Evolutionary conservation across 2,329 filamentous ascomycete species (phyloP), one percentile per base, ranked within the genome.

Genomic region (Rachicladosporium sp.): DNA sequence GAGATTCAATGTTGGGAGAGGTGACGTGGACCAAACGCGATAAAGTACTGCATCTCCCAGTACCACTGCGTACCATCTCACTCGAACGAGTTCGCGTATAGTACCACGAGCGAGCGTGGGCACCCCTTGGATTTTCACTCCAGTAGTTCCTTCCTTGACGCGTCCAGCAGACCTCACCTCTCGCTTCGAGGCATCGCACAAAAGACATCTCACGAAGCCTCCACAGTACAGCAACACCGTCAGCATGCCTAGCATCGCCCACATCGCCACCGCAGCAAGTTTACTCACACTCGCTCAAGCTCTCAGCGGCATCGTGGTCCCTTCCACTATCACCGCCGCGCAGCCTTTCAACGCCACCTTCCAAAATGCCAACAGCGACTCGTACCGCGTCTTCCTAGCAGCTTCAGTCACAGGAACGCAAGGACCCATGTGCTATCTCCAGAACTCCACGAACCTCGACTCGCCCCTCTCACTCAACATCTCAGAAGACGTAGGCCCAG

Each of bases 341-440:
- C 11, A 33, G 4, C 38, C 41, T 3, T 52, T 62, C 50, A 59
- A 52, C 4, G 51, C 54, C 29, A 57, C 64, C 38, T 57, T 54
- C 36, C 43, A 51, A 33, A 48, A 53, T 31, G 49, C 43, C 37
- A 51, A 52, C 37, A 43, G 49, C 29, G 44, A 46, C 27, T 46
- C 36, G 23, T 61, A 55, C 47, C 48, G 56, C 33, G 47, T 60
- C 35, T 61, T 56, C 43, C 54, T 62, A 15, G 53, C 55, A 12
- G 56, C 54, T 12, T 50, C 51, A 1, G 50, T 58, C 8, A 46
- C 56, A 6, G 56, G 55, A 33, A 51, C 44, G 42, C 52, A 53
- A 23, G 56, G 57, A 6, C 58, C 56, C 21, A 50, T 49, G 6
- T 61, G 55, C 37, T 6, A 10, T n/a, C 33, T 35, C n/a, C 33